Conservation (phyloP, 83 land plant genomes). For the Thuja plicata region DNA sequence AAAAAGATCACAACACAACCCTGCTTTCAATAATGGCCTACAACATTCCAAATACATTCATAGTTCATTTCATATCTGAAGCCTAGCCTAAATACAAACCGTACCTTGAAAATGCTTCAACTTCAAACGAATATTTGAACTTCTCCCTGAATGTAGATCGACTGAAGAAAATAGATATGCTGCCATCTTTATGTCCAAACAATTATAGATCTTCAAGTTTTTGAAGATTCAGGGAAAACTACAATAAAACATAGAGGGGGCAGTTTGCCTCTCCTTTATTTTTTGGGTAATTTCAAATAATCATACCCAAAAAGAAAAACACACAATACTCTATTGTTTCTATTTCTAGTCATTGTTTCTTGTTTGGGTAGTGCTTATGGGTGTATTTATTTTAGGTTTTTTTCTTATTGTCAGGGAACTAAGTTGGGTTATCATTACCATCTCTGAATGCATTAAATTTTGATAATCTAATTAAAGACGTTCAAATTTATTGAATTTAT, state of each 20-base stretch:
- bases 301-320: neutral
- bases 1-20: no score
- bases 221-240: neutral
- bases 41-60: no score
- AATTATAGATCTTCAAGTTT: neutral
- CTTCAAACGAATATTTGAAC: conserved; percentile 11
- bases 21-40: no score
- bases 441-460: no score
- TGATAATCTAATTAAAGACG: no score
- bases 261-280: neutral
- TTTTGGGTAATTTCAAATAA: neutral
- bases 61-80: neutral
- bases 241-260: neutral
- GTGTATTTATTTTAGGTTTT: no score
- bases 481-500: no score
- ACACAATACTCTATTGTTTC: neutral
- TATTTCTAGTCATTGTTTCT: no score
- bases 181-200: neutral
- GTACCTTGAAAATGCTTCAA: neutral
- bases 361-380: no score
- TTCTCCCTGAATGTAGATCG: neutral
- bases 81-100: neutral
- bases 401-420: no score
- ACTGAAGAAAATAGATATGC: neutral
- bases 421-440: no score